Base-by-base conservation (phyloP, 2,329 filamentous ascomycete species). In the Incumbomyces delicatus region DNA sequence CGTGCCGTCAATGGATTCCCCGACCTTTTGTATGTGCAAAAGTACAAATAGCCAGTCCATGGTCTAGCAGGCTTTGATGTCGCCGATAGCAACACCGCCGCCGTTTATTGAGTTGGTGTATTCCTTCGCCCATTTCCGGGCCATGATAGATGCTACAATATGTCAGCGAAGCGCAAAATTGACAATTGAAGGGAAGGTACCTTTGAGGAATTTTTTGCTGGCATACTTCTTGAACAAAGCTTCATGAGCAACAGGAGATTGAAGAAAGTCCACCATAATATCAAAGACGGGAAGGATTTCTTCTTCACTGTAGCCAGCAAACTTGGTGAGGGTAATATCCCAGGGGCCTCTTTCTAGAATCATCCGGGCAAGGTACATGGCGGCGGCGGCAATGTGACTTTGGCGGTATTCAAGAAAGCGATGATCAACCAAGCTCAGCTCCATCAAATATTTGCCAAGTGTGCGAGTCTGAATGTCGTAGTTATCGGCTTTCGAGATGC, bases 161-260 rank as follows among this genome's bases (percentile, higher is more conserved):
- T 11, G 22, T 46, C 50, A 63, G 62, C 49, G 63, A 50, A 43
- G 20, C 43, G 4, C 22, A 27, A 27, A 27, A 14, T 11, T n/a
- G 3, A 3, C 16, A 30, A 13, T 27, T 22, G 5, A 11, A n/a
- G 38, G 14, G 12, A 29, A 41, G 22, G 48, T 80, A 95, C 90
- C 89, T 74, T 98, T 98, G 60, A 96, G 72, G 71, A 96, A 98
- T 71, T 95, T 95, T 76, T 96, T 98, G 78, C 87, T 94, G 47
- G 92, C 92, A 66, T 98, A 98, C 70, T 98, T 98, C 78, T 94
- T 95, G 77, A 95, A 96, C 75, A 98, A 95, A 32, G 92, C 94
- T 65, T 96, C 90, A 62, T 98, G 92, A 36, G 83, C 78, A 45
- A 95, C 85, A 20, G 90, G 92, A 11, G 86, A 81, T 49, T 85